phyloP scores from a whole-genome alignment of 2,329 filamentous ascomycete genomes.

The Cladophialophora psammophila region DNA sequence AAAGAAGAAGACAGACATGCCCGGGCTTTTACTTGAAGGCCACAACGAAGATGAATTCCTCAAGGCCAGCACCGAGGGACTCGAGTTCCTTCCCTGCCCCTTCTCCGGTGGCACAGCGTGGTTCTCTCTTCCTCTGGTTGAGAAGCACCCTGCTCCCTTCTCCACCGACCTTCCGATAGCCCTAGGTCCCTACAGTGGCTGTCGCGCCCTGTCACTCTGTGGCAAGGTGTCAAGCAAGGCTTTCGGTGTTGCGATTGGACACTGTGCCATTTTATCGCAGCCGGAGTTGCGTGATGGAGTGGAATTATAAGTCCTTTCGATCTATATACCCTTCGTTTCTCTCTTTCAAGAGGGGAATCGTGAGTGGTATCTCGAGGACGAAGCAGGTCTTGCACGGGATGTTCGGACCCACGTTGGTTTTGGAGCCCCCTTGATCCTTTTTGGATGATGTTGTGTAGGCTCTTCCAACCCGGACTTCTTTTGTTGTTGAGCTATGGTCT shows the following conservation, averaged over 20 bases:
- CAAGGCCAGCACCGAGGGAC: slow-evolving; percentile 38
- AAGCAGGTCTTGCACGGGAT: slow-evolving; percentile 38
- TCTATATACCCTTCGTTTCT: slow-evolving; percentile 31
- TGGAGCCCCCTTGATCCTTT: slow-evolving; percentile 32
- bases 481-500: slow-evolving; percentile 37
- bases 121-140: slow-evolving; percentile 25
- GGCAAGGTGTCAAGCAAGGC: slow-evolving; percentile 34
- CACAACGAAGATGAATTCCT: slow-evolving; percentile 11
- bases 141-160: slow-evolving; percentile 25
- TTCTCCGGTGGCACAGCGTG: slow-evolving; percentile 39
- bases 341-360: background rate
- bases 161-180: slow-evolving; percentile 36
- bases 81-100: slow-evolving; percentile 42
- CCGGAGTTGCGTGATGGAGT: slow-evolving; percentile 43
- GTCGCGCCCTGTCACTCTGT: slow-evolving; percentile 30
- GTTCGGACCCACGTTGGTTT: slow-evolving; percentile 29
- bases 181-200: slow-evolving; percentile 34
- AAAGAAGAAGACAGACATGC: slow-evolving; percentile 3
- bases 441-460: slow-evolving; percentile 30
- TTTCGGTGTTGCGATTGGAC: slow-evolving; percentile 29
- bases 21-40: slow-evolving; percentile 8
- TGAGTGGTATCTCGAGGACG: slow-evolving; percentile 40
- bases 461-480: slow-evolving; percentile 26
- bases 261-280: slow-evolving; percentile 38
- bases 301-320: slow-evolving; percentile 42